Evolutionary conservation across 768 basidiomycete genomes (phyloP).

Genomic region (Tulasnella sp.): DNA sequence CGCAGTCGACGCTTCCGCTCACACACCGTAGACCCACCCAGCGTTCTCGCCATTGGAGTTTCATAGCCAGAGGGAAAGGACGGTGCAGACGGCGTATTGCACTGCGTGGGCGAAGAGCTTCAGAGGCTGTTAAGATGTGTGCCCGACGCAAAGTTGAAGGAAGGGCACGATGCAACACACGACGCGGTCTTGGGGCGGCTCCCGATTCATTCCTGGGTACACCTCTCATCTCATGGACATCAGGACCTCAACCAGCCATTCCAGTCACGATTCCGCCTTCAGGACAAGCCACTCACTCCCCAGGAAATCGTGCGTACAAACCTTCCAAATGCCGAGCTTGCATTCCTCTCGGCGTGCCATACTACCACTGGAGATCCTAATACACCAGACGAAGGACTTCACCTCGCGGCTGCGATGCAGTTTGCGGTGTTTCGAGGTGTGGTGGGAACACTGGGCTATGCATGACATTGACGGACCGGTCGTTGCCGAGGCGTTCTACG

Average conservation of each 20-base stretch:
- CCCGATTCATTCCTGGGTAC: neutral
- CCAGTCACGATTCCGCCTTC: neutral
- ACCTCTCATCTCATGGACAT: neutral
- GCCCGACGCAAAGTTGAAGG: neutral
- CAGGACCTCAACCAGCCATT: neutral
- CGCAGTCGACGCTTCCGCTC: too few species aligned
- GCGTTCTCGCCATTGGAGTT: neutral
- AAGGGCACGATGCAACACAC: too few species aligned
- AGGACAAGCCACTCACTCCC: neutral
- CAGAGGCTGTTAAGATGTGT: neutral
- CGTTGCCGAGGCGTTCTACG: neutral
- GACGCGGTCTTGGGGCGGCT: neutral
- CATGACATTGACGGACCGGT: neutral
- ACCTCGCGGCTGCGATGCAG: conserved; percentile 2
- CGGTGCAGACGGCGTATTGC: too few species aligned
- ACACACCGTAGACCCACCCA: neutral
- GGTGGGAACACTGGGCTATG: neutral
- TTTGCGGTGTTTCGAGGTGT: neutral
- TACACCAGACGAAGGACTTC: neutral
- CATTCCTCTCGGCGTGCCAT: conserved; percentile 1
- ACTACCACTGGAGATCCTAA: neutral
- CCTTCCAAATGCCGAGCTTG: neutral
- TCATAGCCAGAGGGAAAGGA: neutral
- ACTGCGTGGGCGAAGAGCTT: too few species aligned
- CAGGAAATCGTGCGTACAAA: neutral